Percentiles rank a stretch among this genome's conserved stretches.
Conservation (phyloP, 1,284 basidiomycete species). For the Polyporus tsugae region DNA sequence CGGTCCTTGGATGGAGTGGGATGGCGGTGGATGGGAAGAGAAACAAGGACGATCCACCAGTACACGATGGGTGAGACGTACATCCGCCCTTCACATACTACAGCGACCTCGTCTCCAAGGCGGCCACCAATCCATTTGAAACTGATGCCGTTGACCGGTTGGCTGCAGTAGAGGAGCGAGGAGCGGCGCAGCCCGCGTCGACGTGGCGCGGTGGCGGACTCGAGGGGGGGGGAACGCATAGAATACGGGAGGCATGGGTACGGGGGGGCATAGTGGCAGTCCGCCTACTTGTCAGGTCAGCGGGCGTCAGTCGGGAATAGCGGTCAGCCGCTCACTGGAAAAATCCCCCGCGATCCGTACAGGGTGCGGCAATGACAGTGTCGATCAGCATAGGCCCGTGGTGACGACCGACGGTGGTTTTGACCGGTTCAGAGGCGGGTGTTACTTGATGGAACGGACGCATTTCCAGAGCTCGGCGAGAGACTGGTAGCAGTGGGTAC, state of each 20-base stretch:
- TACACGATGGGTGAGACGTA: not conserved
- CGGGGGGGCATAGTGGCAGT: not conserved
- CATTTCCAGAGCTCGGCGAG: not conserved
- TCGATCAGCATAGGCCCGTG: not conserved
- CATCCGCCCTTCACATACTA: not conserved
- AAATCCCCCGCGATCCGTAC: not conserved
- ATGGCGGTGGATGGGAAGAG: not conserved
- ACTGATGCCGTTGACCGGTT: not conserved
- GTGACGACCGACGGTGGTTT: too few relatives aligned
- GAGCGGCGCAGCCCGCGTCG: not conserved
- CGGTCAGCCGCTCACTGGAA: not conserved
- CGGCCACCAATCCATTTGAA: not conserved
- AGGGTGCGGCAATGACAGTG: not conserved
- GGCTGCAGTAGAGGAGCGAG: not conserved
- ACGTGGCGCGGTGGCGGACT: not conserved
- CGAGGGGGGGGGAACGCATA: not conserved
- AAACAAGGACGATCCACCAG: not conserved
- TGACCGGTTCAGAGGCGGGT: too few relatives aligned
- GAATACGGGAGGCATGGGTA: not conserved
- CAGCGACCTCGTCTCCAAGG: not conserved
- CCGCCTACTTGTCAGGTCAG: constrained; percentile 1
- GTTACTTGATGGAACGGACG: too few relatives aligned
- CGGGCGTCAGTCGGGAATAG: not conserved
- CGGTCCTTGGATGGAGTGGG: not conserved
- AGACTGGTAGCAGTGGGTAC: not conserved